Base-by-base conservation (phyloP, 257 asterid genomes). In the Jacaranda mimosifolia region DNA sequence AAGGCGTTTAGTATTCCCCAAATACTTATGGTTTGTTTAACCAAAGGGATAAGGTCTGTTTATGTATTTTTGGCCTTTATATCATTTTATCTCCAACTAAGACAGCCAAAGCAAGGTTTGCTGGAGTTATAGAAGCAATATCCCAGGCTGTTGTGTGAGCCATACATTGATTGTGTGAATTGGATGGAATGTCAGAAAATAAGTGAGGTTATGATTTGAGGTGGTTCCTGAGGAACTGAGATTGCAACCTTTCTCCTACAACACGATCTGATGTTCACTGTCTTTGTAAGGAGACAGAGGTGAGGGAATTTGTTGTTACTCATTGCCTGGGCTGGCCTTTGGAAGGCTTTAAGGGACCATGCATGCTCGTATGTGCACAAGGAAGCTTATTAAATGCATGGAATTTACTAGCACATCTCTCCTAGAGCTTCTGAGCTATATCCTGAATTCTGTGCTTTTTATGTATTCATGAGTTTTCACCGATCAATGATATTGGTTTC, bases 1-100 rank as follows among this genome's bases (percentile, higher is more conserved):
- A 46, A 74, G 72, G 75, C 70, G 45, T 70, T 69, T 63, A 15
- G 75, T 56, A 55, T 59, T 74, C 72, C 42, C 56, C 74, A 21
- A 48, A 53, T 68, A 64, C 70, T 57, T 70, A 39, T 83, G 79
- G 79, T 75, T 48, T 78, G 80, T 69, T 58, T 68, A 78, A 78
- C 80, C 43, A 52, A 55, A 62, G 72, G 75, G 59, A 55, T 73
- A 78, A 63, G 57, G 77, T 73, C 77, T 51, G 45, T 70, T 83
- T 68, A 64, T 74, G 80, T 69, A 69, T 74, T 55, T 2, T 78
- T 10, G 77, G 56, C 80, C 66, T 82, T 69, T 72, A 73, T 62
- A 73, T 77, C 69, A 63, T 70, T 26, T 74, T 46, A 40, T 55
- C 62, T 46, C 39, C 58, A 12, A 36, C 35, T 75, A 68, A 62